Base-by-base conservation (phyloP, 331 rosid genomes). In the Malus hybrid region DNA sequence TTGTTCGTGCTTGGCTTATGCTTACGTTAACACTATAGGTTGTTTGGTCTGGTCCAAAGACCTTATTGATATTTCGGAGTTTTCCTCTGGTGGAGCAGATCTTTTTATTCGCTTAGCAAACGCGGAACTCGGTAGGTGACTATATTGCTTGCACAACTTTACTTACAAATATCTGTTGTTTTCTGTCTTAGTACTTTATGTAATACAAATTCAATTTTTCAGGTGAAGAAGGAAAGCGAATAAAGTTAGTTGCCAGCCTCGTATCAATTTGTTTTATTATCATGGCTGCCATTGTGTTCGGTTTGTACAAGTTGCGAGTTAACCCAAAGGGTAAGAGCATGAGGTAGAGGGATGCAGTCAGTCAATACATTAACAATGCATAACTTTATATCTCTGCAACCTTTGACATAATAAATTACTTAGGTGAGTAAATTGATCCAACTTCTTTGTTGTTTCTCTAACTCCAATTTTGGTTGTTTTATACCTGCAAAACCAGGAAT, bases 41-140 rank as follows among this genome's bases (percentile, higher is more conserved):
- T 76, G 80, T 57, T 67, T 76, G 60, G 59, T 56, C 46, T 76
- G 69, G 80, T 55, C 57, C 7, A 19, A 56, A 22, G 74, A 13
- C 31, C 67, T 56, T 18, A 16, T 76, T 62, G 83, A 80, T 50
- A 62, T 80, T 34, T 76, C 50, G 6, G 73, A 16, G 28, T 68
- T 80, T 69, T 6, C 72, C 61, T 4, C 2, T 27, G 72, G 67
- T 3, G 83, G 76, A 34, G 34, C 2, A 11, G 76, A 61, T 48
- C 71, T 80, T 32, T 80, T 48, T 61, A 6, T 80, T 63, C 80
- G 83, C 50, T 62, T 80, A 34, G 61, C 83, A 7, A 36, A 19
- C 0, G 3, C 67, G 4, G 83, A 80, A 19, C 59, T 61, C 1
- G 83, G 83, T 54, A 55, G 27, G 33, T 61, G 65, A 7, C 4